These are phyloP conservation scores for Cucumis cinereus DNA, from an alignment of 306 rosid genomes.

Conservation along the genomic window DNA sequence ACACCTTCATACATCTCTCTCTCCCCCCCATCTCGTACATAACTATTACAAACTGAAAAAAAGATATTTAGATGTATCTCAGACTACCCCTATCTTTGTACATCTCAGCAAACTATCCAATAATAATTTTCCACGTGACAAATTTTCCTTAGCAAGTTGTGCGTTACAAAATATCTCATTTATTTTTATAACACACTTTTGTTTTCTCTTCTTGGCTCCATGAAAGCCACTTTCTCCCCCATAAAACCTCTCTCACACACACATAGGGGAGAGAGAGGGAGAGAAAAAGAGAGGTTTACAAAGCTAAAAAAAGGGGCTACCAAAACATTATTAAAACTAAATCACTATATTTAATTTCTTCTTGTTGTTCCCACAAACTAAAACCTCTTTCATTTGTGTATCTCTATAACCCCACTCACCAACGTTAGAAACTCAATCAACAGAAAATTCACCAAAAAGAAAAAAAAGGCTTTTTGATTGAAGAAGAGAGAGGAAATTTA, in stretches of 20 bases:
- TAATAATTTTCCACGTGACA: too few species aligned
- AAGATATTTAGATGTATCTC: too few species aligned
- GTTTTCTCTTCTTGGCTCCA: background rate
- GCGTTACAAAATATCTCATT: too few species aligned
- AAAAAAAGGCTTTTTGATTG: background rate
- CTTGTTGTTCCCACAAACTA: background rate
- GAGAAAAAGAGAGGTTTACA: background rate
- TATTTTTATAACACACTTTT: too few species aligned
- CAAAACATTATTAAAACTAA: background rate
- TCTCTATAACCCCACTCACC: background rate
- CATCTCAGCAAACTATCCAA: too few species aligned
- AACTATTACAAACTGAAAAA: background rate
- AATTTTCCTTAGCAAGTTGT: too few species aligned
- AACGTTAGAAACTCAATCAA: background rate
- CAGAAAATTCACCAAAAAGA: background rate
- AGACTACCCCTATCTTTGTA: too few species aligned
- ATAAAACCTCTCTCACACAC: background rate
- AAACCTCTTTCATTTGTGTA: background rate
- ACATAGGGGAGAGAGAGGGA: background rate
- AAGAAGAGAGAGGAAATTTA: conserved; percentile 4
- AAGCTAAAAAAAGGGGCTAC: background rate
- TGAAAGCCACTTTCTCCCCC: background rate
- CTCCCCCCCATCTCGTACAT: background rate
- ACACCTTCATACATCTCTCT: background rate
- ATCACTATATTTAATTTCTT: background rate